These are phyloP conservation scores for Rhodotorula diobovata DNA, from an alignment of 768 basidiomycete species.

Conservation along the genomic window DNA sequence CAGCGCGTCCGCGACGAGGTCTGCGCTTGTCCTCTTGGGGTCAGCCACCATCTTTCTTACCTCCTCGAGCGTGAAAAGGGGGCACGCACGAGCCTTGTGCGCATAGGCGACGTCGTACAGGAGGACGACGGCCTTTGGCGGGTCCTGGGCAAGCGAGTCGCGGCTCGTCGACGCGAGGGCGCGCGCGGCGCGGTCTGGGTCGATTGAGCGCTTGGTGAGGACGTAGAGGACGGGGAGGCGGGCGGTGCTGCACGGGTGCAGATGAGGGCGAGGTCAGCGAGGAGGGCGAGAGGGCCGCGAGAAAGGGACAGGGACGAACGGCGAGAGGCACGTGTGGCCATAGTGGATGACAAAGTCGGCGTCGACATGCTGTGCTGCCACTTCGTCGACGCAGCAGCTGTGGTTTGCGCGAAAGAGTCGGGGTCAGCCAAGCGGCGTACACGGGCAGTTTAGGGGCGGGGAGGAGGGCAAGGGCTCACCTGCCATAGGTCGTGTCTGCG, in stretches of 20 bases:
- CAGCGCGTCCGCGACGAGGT: slow-evolving; percentile 17
- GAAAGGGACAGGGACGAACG: slow-evolving; percentile 54
- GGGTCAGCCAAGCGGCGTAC: not conserved
- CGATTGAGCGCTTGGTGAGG: slow-evolving; percentile 69
- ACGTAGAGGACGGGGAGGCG: slow-evolving; percentile 85
- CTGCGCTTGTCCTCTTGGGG: not conserved
- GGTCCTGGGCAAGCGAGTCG: slow-evolving; percentile 7
- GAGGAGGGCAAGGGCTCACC: slow-evolving; percentile 52
- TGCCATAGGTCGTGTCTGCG: slow-evolving; percentile 98
- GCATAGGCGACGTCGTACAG: slow-evolving; percentile 74
- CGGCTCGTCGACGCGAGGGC: slow-evolving; percentile 36
- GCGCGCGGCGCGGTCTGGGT: slow-evolving; percentile 49
- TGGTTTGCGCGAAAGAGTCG: not conserved
- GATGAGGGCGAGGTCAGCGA: not conserved
- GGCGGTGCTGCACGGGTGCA: slow-evolving; percentile 61
- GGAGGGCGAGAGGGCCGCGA: not conserved
- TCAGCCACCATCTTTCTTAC: not conserved
- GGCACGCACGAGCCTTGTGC: slow-evolving; percentile 58
- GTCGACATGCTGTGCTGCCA: slow-evolving; percentile 87
- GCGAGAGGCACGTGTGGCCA: slow-evolving; percentile 90
- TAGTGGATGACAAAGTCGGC: slow-evolving; percentile 91
- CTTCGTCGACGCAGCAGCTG: slow-evolving; percentile 95
- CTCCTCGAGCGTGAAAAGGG: not conserved
- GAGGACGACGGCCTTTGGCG: slow-evolving; percentile 54
- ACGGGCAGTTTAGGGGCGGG: not conserved